Evolutionary conservation across 2,329 filamentous ascomycete genomes (phyloP), one percentile per base, ranked within the genome.

Genomic region (Botrytis paeoniae): DNA sequence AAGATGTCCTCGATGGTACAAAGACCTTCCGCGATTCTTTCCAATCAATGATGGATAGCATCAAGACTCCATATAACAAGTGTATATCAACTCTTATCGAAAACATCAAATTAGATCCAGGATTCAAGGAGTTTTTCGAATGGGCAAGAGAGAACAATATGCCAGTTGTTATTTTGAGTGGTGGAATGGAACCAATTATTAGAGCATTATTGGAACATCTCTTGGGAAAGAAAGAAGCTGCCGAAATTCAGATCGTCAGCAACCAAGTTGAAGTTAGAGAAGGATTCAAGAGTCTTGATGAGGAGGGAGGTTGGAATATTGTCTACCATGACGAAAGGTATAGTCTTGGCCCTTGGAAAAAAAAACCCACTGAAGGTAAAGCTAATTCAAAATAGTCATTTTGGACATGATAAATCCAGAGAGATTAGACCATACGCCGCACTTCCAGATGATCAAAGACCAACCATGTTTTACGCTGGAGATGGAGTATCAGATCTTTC

Each of bases 331-430:
- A 99, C 81, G 93, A 95, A 75, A 94, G 89, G 89, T 91, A 80
- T 80, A 83, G 79, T 14, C 29, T 54, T 29, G 8, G 37, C 43
- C 25, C 57, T 39, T 43, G 16, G 57, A 54, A 65, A 32, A 65
- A 32, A 57, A 14, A 18, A 10, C 39, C 3, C 3, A 41, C 29
- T 10, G 16, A 16, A 32, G 20, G 22, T 22, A 25, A 57, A 61
- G 57, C 61, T 68, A 57, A 63, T 71, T 35, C 8, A 7, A 16
- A 39, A 43, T 63, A 80, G 79, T 65, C 77, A 91, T 73, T 97
- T 97, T 79, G 96, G 96, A n/a, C 96, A 99, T 81, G 95, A 99
- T 86, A 99, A 99, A 88, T 95, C 92, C 39, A 86, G 95, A 71
- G 93, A 96, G 81, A 94, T 99, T 79, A 90, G 93, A 76, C 94